Conservation (phyloP, 2,329 filamentous ascomycete species). For the Pseudocercospora fuligena region DNA sequence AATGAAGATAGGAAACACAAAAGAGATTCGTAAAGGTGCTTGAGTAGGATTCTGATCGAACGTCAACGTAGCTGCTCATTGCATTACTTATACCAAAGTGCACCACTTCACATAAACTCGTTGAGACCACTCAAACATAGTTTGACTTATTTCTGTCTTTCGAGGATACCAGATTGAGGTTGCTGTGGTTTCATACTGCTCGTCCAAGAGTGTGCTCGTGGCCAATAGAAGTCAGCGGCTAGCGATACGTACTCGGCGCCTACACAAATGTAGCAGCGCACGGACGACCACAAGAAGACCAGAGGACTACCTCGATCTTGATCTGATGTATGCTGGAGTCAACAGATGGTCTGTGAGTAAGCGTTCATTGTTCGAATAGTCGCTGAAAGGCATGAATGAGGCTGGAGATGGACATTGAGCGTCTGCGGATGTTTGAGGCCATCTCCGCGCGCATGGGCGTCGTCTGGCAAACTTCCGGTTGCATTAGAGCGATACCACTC, state of each 20-base stretch:
- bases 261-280: conserved; percentile 24
- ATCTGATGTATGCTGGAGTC: neutral
- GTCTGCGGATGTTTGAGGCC: conserved; percentile 32
- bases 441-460: conserved; percentile 17
- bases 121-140: conserved; percentile 19
- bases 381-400: neutral
- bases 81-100: conserved; percentile 21
- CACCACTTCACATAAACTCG: neutral
- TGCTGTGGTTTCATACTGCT: conserved; percentile 28
- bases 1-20: conserved; percentile 18
- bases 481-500: neutral
- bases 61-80: neutral
- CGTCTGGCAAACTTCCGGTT: neutral
- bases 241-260: conserved; percentile 28
- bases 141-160: conserved; percentile 26
- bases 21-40: conserved; percentile 24
- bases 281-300: conserved; percentile 20
- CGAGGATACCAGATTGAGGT: conserved; percentile 16
- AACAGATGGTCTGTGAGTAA: conserved; percentile 1
- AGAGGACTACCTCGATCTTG: conserved; percentile 1
- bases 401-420: conserved; percentile 21
- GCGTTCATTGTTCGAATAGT: conserved; percentile 8
- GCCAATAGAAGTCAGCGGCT: conserved; percentile 34
- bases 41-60: conserved; percentile 9
- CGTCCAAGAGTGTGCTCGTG: conserved; percentile 14